Conservation (phyloP, 345 rosid genomes). For the Cardiospermum halicacabum region DNA sequence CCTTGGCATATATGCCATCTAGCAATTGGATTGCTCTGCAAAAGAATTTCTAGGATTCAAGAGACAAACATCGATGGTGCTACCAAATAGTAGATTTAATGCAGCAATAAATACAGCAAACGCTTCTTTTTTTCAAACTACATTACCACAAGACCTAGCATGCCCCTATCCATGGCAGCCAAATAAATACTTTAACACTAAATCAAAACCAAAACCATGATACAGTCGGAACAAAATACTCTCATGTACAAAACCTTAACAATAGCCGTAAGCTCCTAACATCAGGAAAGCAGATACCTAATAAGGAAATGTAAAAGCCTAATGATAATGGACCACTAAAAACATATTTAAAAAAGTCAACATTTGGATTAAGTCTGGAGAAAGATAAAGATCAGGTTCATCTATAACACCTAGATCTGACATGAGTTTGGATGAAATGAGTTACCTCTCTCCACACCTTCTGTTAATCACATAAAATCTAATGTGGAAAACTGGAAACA, state of each 20-base stretch:
- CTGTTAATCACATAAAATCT: neutral
- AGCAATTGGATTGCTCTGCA: conserved; percentile 95
- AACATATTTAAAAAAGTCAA: neutral
- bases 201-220: neutral
- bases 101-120: conserved; percentile 1
- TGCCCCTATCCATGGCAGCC: neutral
- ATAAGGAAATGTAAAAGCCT: neutral
- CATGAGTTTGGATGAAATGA: neutral
- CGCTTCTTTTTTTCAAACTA: neutral
- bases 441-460: neutral
- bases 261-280: neutral
- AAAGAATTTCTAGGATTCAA: conserved; percentile 22
- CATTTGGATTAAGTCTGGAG: neutral
- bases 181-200: neutral
- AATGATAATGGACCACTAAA: neutral
- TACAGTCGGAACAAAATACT: neutral
- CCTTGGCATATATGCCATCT: conserved; percentile 99
- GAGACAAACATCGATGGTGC: conserved; percentile 10
- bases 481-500: neutral
- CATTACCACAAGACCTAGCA: neutral
- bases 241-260: neutral
- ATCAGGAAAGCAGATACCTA: neutral
- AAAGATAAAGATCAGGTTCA: neutral
- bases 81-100: conserved; percentile 10
- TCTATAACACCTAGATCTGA: neutral